These are phyloP conservation scores for Echinosophora koreensis DNA, from an alignment of 306 rosid species.

Conservation along the genomic window DNA sequence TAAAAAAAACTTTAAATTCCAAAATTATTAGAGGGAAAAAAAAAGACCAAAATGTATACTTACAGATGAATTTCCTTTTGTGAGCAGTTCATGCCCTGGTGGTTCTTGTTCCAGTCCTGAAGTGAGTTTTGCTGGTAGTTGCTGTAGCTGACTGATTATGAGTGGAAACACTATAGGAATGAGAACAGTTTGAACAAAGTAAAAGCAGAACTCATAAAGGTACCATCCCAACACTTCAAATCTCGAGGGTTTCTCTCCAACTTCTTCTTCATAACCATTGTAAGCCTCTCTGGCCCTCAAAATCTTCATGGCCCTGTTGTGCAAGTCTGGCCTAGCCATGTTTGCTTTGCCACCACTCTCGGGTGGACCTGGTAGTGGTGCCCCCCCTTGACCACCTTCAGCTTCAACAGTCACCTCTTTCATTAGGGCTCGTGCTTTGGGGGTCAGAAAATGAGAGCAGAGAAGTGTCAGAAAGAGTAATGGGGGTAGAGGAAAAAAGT, in stretches of 20 bases:
- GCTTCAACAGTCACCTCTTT: constrained; percentile 51
- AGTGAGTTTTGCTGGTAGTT: constrained; percentile 45
- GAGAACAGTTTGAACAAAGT: constrained; percentile 70
- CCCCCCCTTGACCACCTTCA: constrained; percentile 30
- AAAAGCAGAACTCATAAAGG: constrained; percentile 76
- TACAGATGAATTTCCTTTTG: constrained; percentile 68
- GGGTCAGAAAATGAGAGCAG: background rate
- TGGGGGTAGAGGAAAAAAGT: constrained; percentile 13
- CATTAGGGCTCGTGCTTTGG: background rate
- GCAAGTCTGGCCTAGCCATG: constrained; percentile 49
- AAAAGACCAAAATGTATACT: constrained; percentile 38
- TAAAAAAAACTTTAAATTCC: background rate
- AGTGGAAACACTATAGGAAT: constrained; percentile 88
- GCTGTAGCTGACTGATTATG: constrained; percentile 70
- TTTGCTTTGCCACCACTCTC: constrained; percentile 26
- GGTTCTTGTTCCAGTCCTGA: constrained; percentile 45
- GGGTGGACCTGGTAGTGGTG: background rate
- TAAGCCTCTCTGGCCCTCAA: constrained; percentile 61
- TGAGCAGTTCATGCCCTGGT: constrained; percentile 52
- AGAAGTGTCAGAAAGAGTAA: constrained; percentile 37
- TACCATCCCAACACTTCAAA: constrained; percentile 83
- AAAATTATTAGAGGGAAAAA: background rate
- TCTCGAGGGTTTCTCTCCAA: constrained; percentile 64
- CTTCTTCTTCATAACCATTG: constrained; percentile 58
- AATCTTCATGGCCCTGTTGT: constrained; percentile 55